Base-by-base conservation (phyloP, 768 basidiomycete species). In the Russula lepida region DNA sequence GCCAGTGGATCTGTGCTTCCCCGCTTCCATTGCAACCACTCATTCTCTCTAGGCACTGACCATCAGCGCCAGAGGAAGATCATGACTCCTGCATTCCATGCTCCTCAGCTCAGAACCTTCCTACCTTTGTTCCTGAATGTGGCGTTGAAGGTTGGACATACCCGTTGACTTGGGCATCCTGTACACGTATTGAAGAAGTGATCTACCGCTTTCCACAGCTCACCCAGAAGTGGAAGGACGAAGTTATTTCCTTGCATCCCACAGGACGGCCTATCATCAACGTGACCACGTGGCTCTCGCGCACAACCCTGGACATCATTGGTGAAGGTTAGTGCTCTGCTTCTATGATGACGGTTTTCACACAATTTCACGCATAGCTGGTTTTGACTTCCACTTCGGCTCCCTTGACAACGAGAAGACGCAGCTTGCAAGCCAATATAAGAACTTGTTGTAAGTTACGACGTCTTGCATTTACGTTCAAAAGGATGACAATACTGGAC, bases 71-170 rank as follows among this genome's bases (percentile, higher is more conserved):
- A 67, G 37, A 66, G 70, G 50, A 71, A 64, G 58, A 65, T 69
- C 57, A 70, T 71, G 70, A 67, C 67, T 12, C 69, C 69, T 1
- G 69, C 70, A n/a, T 71, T 71, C 63, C 67, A 62, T 15, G 67
- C 70, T 9, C 55, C 64, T 41, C 70, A 70, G 39, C 62, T 71
- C 28, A 64, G 54, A 47, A 61, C 68, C 3, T 71, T 69, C 67
- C 62, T 71, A 43, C 68, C 70, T 13, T 52, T 68, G 47, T 71
- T 71, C 65, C 62, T 63, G 9, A 41, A 57, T 28, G 53, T 60
- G 2, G 53, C 56, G 2, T 25, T 32, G 32, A 64, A 48, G 64
- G 64, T 63, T 41, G 8, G 47, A 35, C 41, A 15, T 35, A 2
- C 43, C 5, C 11, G 12, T 54, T 39, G 37, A 32, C 28, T 30